Evolutionary conservation across 805 yeast species (phyloP), one percentile per base, ranked within the genome.

Genomic region (Hanseniaspora opuntiae): DNA sequence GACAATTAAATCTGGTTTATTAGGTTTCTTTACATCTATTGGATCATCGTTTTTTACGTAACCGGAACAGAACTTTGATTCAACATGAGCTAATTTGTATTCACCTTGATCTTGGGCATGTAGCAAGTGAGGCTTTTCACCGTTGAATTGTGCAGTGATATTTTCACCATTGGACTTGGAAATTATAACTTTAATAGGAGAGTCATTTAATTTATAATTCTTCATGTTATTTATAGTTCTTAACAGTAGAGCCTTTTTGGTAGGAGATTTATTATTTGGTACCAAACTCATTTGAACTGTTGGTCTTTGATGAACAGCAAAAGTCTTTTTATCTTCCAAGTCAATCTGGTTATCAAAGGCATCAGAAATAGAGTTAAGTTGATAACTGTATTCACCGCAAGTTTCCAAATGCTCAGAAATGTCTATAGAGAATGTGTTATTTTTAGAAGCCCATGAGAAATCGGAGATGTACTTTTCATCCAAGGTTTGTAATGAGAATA

Each of bases 11-110:
- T 68, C 61, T 10, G 84, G 82, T 36, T 74, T 74, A 3, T 80
- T 74, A 5, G 84, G 82, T 35, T 69, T 68, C 0, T 87, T 78
- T 1, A 86, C 73, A 17, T 70, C 62, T 11, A 84, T 71, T 1
- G 71, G 64, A 0, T 80, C 73, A 11, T 77, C 69, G n/a, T 82
- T 86, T 41, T 69, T 61, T 20, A 85, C 72, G 12, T 73, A 71
- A 46, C 95, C 87, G 0, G 76, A 72, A 68, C 98, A 93, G 61
- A 63, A 77, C 44, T 71, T 72, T 16, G 89, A 84, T 0, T 66
- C 58, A 1, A 83, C 79, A 0, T 75, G 64, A 33, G 72, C 64
- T 32, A 93, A 65, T 8, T 65, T 63, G 63, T 87, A 90, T 0
- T 66, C 64, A 4, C 98, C 98, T 0, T 94, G 82, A 44, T 70